Evolutionary conservation across 1,284 basidiomycete genomes (phyloP).

Genomic region (Pseudozyma tsukubaensis): DNA sequence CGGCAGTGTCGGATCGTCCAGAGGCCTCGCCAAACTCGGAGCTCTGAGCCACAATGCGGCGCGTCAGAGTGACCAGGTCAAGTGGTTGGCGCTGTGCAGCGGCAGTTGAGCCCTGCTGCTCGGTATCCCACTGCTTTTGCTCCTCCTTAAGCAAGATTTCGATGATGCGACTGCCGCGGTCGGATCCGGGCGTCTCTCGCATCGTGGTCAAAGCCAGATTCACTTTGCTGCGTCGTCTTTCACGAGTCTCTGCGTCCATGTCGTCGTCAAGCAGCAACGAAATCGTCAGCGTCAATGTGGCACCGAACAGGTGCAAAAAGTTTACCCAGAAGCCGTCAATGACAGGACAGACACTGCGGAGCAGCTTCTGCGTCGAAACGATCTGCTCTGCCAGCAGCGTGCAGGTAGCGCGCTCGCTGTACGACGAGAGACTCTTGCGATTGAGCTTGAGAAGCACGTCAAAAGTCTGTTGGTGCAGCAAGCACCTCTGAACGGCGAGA

Average conservation of each 20-base stretch:
- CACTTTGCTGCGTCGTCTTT: constrained; percentile 24
- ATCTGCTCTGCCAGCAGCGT: constrained; percentile 51
- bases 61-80: constrained; percentile 24
- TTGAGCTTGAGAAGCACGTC: constrained; percentile 54
- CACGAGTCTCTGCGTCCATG: constrained; percentile 22
- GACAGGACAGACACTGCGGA: constrained; percentile 51
- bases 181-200: constrained; percentile 42
- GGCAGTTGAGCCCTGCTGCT: neutral
- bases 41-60: constrained; percentile 22
- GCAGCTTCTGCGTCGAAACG: constrained; percentile 47
- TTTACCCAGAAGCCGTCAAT: constrained; percentile 59
- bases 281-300: constrained; percentile 49
- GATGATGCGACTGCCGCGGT: constrained; percentile 49
- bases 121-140: constrained; percentile 29
- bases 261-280: constrained; percentile 47
- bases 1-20: neutral
- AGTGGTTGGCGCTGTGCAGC: constrained; percentile 1
- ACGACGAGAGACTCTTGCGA: constrained; percentile 31
- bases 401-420: constrained; percentile 41
- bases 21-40: constrained; percentile 4
- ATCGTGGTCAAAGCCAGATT: constrained; percentile 29
- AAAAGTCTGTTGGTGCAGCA: constrained; percentile 57
- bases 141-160: constrained; percentile 51
- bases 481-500: constrained; percentile 49
- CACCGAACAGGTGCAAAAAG: constrained; percentile 50